phyloP scores from a whole-genome alignment of 225 moss, liverwort and hornwort species.

The Sphagnum tenellum region DNA sequence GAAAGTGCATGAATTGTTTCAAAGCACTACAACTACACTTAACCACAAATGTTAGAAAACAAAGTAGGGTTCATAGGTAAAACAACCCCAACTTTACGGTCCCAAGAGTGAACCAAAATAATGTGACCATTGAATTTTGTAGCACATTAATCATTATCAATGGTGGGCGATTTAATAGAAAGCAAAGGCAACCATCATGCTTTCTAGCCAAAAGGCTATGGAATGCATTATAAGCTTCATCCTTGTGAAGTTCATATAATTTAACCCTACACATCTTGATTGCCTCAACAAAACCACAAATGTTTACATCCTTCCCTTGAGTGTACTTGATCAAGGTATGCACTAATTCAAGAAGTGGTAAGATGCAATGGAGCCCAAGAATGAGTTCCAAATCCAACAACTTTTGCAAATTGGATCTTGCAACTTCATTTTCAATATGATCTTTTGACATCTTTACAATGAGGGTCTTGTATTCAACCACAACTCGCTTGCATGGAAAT shows the following conservation, averaged over 20 bases:
- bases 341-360: background rate
- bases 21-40: background rate
- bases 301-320: background rate
- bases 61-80: background rate
- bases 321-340: background rate
- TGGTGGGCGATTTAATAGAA: too few relatives aligned
- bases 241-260: background rate
- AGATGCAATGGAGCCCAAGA: background rate
- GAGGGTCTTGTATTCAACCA: background rate
- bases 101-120: background rate
- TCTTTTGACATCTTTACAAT: background rate
- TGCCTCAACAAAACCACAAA: background rate
- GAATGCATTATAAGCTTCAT: background rate
- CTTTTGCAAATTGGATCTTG: too few relatives aligned
- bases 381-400: background rate
- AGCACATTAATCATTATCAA: background rate
- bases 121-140: background rate
- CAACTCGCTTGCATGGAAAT: background rate
- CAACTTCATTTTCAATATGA: too few relatives aligned
- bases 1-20: too few relatives aligned
- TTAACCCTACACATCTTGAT: background rate
- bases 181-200: background rate
- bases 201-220: background rate
- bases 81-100: too few relatives aligned
- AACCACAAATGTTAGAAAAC: too few relatives aligned